Conservation (phyloP, 2,329 filamentous ascomycete species). For the Chalara sp. region DNA sequence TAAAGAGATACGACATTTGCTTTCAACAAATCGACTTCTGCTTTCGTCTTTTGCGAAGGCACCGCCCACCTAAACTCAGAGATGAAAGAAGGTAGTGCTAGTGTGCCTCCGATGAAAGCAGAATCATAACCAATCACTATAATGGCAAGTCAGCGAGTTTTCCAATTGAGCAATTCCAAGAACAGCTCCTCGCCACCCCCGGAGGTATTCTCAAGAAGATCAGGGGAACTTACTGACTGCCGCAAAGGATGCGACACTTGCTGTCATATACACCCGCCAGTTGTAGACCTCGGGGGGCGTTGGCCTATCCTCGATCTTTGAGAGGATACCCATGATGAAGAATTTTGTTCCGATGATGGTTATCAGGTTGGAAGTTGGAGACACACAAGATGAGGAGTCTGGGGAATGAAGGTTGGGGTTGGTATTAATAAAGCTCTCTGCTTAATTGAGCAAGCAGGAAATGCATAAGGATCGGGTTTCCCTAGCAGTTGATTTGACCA, state of each 20-base stretch:
- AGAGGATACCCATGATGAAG: not conserved
- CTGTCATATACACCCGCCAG: not conserved
- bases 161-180: no score
- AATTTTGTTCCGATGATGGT: no score
- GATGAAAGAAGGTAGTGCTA: constrained; percentile 19
- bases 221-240: not conserved
- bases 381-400: not conserved
- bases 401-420: no score
- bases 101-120: constrained; percentile 19
- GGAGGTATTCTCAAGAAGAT: no score
- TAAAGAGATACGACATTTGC: constrained; percentile 41
- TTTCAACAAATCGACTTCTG: constrained; percentile 12
- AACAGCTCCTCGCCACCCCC: no score
- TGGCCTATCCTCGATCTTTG: not conserved
- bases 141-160: no score
- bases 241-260: not conserved
- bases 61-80: constrained; percentile 17
- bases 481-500: no score
- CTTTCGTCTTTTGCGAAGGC: constrained; percentile 9
- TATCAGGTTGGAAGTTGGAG: not conserved
- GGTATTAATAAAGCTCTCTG: no score
- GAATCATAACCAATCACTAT: constrained; percentile 16
- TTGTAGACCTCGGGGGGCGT: not conserved
- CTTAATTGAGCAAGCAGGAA: no score
- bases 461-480: no score